phyloP scores from a whole-genome alignment of 805 yeast genomes.

The Spathaspora boniae region DNA sequence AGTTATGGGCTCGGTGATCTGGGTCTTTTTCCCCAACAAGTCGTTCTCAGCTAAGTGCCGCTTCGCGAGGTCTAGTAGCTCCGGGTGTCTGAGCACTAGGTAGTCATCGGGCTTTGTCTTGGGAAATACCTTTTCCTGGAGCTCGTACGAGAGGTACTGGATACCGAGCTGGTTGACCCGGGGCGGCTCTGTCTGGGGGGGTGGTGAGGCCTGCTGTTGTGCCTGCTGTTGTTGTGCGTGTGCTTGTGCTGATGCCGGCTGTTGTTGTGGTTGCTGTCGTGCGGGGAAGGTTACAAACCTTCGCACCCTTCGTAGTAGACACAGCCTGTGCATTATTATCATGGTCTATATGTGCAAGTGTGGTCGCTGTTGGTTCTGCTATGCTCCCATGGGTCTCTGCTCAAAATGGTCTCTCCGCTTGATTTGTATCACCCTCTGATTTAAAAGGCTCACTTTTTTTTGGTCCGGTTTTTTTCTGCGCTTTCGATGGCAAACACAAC shows the following conservation, averaged over 20 bases:
- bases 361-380: too few relatives aligned
- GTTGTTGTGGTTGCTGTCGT: too few relatives aligned
- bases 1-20: slow-evolving; percentile 53
- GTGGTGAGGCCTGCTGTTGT: neutral
- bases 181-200: slow-evolving; percentile 35
- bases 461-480: too few relatives aligned
- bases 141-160: slow-evolving; percentile 60
- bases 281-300: too few relatives aligned
- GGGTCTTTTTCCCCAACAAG: slow-evolving; percentile 73
- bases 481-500: too few relatives aligned
- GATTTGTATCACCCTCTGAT: too few relatives aligned
- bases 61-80: slow-evolving; percentile 50
- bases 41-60: slow-evolving; percentile 58
- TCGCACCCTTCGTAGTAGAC: too few relatives aligned
- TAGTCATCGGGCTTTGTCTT: slow-evolving; percentile 21
- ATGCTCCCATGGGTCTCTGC: too few relatives aligned
- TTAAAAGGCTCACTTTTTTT: too few relatives aligned
- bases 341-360: too few relatives aligned
- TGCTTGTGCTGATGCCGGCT: neutral
- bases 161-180: slow-evolving; percentile 76
- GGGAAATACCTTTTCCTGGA: slow-evolving; percentile 65
- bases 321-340: too few relatives aligned
- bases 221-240: neutral
- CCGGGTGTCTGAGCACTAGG: slow-evolving; percentile 28
- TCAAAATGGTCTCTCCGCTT: too few relatives aligned